These are phyloP conservation scores for Metschnikowia santaceciliae DNA, from an alignment of 805 yeast species.

Conservation along the genomic window DNA sequence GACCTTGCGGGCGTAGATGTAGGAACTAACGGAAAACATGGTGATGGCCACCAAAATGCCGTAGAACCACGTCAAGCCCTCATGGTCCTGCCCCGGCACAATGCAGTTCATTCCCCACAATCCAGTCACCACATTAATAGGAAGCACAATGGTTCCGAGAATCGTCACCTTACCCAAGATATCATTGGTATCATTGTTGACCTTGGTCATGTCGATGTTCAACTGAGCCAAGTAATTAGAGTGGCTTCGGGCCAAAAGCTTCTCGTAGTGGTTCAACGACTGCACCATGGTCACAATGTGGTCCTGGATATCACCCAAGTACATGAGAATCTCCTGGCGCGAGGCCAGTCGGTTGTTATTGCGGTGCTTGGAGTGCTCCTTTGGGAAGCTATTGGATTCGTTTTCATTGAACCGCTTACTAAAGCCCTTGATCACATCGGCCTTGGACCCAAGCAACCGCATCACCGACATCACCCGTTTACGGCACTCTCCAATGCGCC, in stretches of 20 bases:
- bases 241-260: conserved; percentile 89
- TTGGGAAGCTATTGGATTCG: conserved; percentile 7
- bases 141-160: conserved; percentile 90
- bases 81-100: conserved; percentile 81
- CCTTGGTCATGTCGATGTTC: conserved; percentile 96
- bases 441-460: conserved; percentile 83
- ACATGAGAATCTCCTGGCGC: conserved; percentile 77
- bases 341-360: conserved; percentile 45
- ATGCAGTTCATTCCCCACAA: conserved; percentile 98
- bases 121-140: conserved; percentile 93
- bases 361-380: conserved; percentile 5
- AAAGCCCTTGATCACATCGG: conserved; percentile 96
- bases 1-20: conserved; percentile 37
- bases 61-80: conserved; percentile 41
- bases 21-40: conserved; percentile 33
- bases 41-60: conserved; percentile 34
- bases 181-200: conserved; percentile 95
- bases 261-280: conserved; percentile 89
- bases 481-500: conserved; percentile 93
- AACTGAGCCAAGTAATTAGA: conserved; percentile 95
- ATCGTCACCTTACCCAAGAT: conserved; percentile 91
- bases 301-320: conserved; percentile 95
- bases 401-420: conserved; percentile 84
- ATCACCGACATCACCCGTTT: conserved; percentile 89
- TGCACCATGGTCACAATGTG: conserved; percentile 98